Evolutionary conservation across 2,329 filamentous ascomycete species (phyloP), one percentile per base, ranked within the genome.

Genomic region (Clonostachys rosea): DNA sequence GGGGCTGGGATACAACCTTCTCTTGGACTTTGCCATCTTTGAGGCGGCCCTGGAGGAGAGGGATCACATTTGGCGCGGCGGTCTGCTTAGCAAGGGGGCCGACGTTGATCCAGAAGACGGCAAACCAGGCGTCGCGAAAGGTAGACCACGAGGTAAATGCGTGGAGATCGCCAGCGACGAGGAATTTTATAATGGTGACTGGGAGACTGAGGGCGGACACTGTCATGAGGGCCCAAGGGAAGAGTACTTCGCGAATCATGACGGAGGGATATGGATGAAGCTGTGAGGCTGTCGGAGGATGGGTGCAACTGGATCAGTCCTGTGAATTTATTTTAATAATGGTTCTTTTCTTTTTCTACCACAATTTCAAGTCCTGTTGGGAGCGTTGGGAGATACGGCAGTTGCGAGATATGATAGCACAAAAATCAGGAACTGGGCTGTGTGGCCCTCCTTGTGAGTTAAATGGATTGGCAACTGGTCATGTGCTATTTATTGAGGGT

Each of bases 121-220:
- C 73, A 62, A 87, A 87, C 77, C 82, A 84, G 51, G 65, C 69
- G 4, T 69, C 62, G 39, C 63, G 67, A 45, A 82, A 65, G 17
- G 57, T 57, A 2, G 63, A 57, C 2, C 63, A 67, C n/a, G 68
- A 73, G 43, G 75, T 43, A 14, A 80, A 63, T 7, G 67, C 60
- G 46, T 50, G 36, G 47, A 65, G 60, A 42, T 71, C 56, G 40
- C 58, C 52, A 9, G 58, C 53, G 30, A 55, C 53, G 42, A 77
- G 13, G 34, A 83, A 66, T 14, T 60, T 52, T 34, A 65, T 34
- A 44, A 84, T 57, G 1, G 82, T 81, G 24, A 56, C 48, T 1
- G 80, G 77, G 14, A 86, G 64, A 60, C 73, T 78, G 50, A 61
- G 62, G 33, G 71, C 56, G 1, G 78, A 72, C 16, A 69, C 52